A percentile compares a stretch with the other conserved stretches of the same genome.
phyloP scores from a whole-genome alignment of 805 yeast genomes.

The Allodekkera sacchari region DNA sequence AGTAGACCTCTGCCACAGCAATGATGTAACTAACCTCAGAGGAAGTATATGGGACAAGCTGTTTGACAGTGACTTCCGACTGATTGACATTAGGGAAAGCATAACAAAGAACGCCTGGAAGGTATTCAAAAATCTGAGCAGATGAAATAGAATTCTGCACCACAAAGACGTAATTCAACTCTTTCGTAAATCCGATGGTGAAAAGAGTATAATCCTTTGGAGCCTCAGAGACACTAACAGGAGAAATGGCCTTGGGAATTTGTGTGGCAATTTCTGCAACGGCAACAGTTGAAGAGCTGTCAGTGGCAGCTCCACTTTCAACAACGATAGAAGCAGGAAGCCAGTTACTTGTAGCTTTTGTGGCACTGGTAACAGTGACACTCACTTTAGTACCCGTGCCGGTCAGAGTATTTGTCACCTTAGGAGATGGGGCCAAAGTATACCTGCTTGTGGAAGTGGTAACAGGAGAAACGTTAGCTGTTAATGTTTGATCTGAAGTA shows the following conservation, averaged over 20 bases:
- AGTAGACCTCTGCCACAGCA: constrained; percentile 82
- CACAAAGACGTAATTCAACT: constrained; percentile 78
- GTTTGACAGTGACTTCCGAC: constrained; percentile 45
- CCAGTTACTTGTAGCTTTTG: constrained; percentile 9
- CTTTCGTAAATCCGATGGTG: constrained; percentile 69
- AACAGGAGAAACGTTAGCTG: not conserved
- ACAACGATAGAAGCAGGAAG: constrained; percentile 11
- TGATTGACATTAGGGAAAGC: constrained; percentile 39
- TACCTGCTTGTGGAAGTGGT: not conserved
- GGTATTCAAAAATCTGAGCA: constrained; percentile 76
- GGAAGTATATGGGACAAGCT: constrained; percentile 70
- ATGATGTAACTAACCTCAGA: constrained; percentile 53
- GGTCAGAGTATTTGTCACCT: too few relatives aligned
- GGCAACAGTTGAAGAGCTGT: constrained; percentile 14
- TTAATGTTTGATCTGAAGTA: not conserved
- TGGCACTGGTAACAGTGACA: too few relatives aligned
- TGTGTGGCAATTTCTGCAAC: constrained; percentile 39
- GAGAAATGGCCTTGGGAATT: constrained; percentile 74
- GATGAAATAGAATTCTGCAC: constrained; percentile 65
- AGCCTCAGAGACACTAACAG: constrained; percentile 29
- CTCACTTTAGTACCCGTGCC: too few relatives aligned
- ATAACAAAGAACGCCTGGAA: constrained; percentile 62
- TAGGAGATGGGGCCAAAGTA: too few relatives aligned
- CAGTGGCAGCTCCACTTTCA: constrained; percentile 2
- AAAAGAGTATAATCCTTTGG: constrained; percentile 45